A percentile compares a stretch with the other conserved stretches of the same genome.
phyloP scores from a whole-genome alignment of 768 basidiomycete species.

The Mycena vitilis region DNA sequence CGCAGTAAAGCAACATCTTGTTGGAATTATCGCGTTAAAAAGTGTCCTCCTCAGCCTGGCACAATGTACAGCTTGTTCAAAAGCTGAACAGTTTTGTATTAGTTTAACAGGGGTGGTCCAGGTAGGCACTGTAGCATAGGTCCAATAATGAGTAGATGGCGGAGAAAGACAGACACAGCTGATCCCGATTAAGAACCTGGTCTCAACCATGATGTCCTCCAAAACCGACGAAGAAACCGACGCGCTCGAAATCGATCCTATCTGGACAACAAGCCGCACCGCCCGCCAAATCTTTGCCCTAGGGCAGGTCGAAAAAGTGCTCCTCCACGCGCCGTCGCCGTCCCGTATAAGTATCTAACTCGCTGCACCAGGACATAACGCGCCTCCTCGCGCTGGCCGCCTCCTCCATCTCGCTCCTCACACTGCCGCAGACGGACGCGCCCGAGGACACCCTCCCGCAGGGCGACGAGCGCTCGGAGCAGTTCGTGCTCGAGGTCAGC shows the following conservation, averaged over 20 bases:
- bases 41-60: too few species aligned
- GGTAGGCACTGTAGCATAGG: too few species aligned
- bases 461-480: slow-evolving; percentile 86
- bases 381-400: slow-evolving; percentile 80
- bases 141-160: too few species aligned
- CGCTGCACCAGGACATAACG: slow-evolving; percentile 73
- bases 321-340: slow-evolving; percentile 17
- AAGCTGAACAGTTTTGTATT: too few species aligned
- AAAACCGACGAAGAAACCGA: slow-evolving; percentile 48
- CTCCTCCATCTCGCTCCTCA: slow-evolving; percentile 81
- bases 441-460: slow-evolving; percentile 77
- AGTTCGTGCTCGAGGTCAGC: slow-evolving; percentile 86
- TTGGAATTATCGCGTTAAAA: too few species aligned
- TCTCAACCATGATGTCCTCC: slow-evolving; percentile 37
- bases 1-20: too few species aligned
- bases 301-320: slow-evolving; percentile 83
- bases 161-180: too few species aligned
- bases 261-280: slow-evolving; percentile 85
- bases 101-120: too few species aligned
- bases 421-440: slow-evolving; percentile 84
- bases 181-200: not conserved
- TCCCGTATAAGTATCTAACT: not conserved
- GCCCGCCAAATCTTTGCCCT: slow-evolving; percentile 85
- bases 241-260: slow-evolving; percentile 72
- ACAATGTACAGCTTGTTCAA: too few species aligned